Conservation (phyloP, 1,284 basidiomycete genomes). For the Puccinia triticina region DNA sequence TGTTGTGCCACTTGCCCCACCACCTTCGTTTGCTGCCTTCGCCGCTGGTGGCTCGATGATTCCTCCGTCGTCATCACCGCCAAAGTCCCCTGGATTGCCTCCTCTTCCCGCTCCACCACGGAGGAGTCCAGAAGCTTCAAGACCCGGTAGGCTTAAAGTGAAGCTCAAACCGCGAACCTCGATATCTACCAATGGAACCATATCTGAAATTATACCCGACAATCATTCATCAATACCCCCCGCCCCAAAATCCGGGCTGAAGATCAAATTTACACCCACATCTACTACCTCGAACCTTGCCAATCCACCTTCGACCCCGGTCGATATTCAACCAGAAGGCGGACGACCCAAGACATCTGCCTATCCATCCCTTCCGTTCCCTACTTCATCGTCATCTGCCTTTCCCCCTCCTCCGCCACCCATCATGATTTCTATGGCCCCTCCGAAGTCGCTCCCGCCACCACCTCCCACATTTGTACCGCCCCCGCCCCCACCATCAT, state of each 20-base stretch:
- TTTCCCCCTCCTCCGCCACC: constrained; percentile 30
- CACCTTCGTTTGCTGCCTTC: constrained; percentile 50
- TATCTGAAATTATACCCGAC: neutral
- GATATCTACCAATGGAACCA: neutral
- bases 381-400: neutral
- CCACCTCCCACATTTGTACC: neutral
- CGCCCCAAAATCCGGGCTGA: constrained; percentile 31
- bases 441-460: neutral
- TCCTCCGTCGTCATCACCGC: neutral
- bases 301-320: neutral
- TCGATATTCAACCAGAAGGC: neutral
- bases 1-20: constrained; percentile 47
- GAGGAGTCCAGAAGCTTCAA: constrained; percentile 35
- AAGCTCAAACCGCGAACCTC: constrained; percentile 30
- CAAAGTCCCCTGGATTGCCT: constrained; percentile 10
- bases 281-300: constrained; percentile 23
- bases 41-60: constrained; percentile 49
- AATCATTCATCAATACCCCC: constrained; percentile 17
- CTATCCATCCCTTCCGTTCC: neutral
- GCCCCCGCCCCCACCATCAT: constrained; percentile 37
- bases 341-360: neutral
- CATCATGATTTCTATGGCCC: constrained; percentile 7
- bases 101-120: neutral
- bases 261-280: constrained; percentile 32
- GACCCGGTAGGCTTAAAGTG: constrained; percentile 40